phyloP scores from a whole-genome alignment of 2,329 filamentous ascomycete species.

The Fusarium haematococcum region DNA sequence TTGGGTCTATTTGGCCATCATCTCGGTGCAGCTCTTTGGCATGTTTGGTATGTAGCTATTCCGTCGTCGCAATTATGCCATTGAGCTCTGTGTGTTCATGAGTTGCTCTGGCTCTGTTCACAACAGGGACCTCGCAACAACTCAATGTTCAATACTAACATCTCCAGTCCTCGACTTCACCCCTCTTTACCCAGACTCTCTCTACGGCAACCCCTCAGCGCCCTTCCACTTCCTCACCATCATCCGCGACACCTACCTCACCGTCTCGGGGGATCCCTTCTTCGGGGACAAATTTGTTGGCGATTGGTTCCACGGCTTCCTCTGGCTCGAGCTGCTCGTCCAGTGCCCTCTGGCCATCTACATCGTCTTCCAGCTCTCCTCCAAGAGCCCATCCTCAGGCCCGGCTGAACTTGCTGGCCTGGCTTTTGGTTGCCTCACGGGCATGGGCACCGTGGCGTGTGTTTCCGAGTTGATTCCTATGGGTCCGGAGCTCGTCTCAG shows the following conservation, averaged over 20 bases:
- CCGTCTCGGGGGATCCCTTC: conserved; percentile 65
- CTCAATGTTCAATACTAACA: conserved; percentile 9
- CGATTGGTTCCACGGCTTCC: conserved; percentile 64
- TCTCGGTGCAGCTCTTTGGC: conserved; percentile 49
- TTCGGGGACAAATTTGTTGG: conserved; percentile 54
- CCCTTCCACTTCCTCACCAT: conserved; percentile 62
- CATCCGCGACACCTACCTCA: conserved; percentile 61
- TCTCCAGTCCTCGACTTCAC: conserved; percentile 65
- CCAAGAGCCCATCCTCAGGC: conserved; percentile 50
- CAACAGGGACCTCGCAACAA: background rate
- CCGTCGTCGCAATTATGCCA: background rate
- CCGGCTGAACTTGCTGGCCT: conserved; percentile 62
- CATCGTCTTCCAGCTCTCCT: conserved; percentile 56
- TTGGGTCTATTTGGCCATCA: conserved; percentile 51
- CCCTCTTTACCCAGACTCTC: conserved; percentile 61
- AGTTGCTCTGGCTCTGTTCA: background rate
- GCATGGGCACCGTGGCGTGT: conserved; percentile 64
- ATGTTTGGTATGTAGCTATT: conserved; percentile 50
- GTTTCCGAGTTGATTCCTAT: conserved; percentile 63
- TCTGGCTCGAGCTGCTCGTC: conserved; percentile 62
- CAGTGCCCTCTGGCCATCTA: conserved; percentile 64
- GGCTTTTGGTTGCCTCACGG: conserved; percentile 63
- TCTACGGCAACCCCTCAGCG: conserved; percentile 55
- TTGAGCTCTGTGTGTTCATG: background rate
- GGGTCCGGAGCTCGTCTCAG: conserved; percentile 59